Percentiles rank a stretch among this genome's conserved stretches.
These are phyloP conservation scores for Lunasporangiospora selenospora DNA, from an alignment of 192 early-diverging fungal genomes.

Conservation along the genomic window DNA sequence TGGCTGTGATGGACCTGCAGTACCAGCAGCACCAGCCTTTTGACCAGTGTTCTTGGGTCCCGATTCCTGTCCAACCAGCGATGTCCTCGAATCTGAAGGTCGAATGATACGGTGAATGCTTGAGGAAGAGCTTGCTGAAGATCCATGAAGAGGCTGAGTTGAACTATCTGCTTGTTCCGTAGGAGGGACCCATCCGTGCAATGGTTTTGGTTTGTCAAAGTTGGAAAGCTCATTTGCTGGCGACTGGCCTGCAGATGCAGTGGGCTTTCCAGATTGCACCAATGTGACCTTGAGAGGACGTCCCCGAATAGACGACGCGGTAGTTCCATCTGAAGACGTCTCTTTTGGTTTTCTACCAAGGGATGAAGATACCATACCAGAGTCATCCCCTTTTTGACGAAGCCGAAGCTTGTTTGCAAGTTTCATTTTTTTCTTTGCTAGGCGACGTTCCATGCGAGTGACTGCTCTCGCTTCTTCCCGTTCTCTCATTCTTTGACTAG, in stretches of 20 bases:
- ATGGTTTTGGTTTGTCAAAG: constrained; percentile 3
- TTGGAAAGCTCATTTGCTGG: neutral
- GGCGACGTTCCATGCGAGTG: constrained; percentile 28
- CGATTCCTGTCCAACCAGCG: constrained; percentile 1
- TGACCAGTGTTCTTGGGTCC: neutral
- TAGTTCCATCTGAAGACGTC: too few relatives aligned
- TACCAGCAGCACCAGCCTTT: constrained; percentile 1
- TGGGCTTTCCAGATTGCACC: constrained; percentile 27
- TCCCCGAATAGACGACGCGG: too few relatives aligned
- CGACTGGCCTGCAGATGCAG: constrained; percentile 4
- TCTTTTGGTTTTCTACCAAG: too few relatives aligned
- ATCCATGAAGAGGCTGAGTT: neutral
- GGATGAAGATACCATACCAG: too few relatives aligned
- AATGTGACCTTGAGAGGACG: constrained; percentile 31
- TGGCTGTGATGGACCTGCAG: neutral
- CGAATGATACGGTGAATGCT: constrained; percentile 14
- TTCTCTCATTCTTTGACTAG: constrained; percentile 6
- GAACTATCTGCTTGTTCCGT: neutral
- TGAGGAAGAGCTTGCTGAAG: neutral
- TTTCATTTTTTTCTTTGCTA: constrained; percentile 23
- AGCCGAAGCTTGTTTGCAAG: constrained; percentile 9
- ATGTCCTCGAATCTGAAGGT: constrained; percentile 7
- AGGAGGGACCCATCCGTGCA: constrained; percentile 1
- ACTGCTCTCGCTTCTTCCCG: constrained; percentile 6
- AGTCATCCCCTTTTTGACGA: constrained; percentile 10